These are phyloP conservation scores for Phytopythium aichiense DNA, from an alignment of 352 stramenopile species.

Conservation along the genomic window DNA sequence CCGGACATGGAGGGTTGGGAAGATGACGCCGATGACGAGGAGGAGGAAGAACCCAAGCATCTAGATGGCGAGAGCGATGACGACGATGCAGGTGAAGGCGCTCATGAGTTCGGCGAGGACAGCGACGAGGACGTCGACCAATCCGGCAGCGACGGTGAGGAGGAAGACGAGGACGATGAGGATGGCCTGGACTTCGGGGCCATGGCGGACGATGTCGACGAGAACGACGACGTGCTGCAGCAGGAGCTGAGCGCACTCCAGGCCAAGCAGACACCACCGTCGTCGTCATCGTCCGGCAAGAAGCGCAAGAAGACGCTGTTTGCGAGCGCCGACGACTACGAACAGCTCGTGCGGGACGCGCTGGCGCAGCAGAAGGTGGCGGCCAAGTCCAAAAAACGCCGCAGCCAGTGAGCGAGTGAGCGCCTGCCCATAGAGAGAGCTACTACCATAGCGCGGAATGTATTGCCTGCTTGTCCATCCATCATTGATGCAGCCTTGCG, in stretches of 20 bases:
- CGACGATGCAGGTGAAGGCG: constrained; percentile 23
- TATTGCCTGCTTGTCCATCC: neutral
- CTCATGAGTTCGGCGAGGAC: constrained; percentile 10
- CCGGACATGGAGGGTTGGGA: constrained; percentile 69
- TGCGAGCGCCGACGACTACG: constrained; percentile 74
- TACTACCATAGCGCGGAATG: neutral
- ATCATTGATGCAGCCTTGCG: neutral
- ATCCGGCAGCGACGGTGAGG: constrained; percentile 21
- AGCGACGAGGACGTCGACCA: constrained; percentile 23
- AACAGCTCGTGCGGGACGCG: constrained; percentile 59
- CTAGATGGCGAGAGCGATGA: constrained; percentile 19
- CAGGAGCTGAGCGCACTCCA: constrained; percentile 30
- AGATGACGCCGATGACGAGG: constrained; percentile 34
- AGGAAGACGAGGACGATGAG: constrained; percentile 23
- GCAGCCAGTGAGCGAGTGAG: neutral
- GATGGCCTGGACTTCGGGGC: constrained; percentile 44
- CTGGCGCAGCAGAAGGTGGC: constrained; percentile 44
- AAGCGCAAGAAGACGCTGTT: constrained; percentile 73
- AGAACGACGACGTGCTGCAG: constrained; percentile 38
- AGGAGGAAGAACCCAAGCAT: constrained; percentile 26
- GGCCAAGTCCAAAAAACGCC: constrained; percentile 27
- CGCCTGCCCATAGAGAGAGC: neutral
- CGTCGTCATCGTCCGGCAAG: constrained; percentile 12
- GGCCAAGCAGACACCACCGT: constrained; percentile 42
- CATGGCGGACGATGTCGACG: constrained; percentile 37